Conservation (phyloP, 2,329 filamentous ascomycete genomes). For the Alternaria brassicae region DNA sequence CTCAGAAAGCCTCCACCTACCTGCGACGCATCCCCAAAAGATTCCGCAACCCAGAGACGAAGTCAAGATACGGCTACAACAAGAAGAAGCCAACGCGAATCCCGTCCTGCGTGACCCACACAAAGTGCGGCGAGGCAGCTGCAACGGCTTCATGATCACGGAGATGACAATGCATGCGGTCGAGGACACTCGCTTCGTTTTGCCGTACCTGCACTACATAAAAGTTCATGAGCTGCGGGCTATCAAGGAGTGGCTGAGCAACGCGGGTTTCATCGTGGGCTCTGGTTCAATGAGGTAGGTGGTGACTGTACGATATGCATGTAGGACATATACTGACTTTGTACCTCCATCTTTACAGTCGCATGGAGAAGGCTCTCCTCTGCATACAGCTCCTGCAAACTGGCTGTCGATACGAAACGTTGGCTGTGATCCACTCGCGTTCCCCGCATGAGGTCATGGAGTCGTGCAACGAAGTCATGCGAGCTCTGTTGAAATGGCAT, state of each 20-base stretch:
- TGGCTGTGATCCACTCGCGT: constrained; percentile 40
- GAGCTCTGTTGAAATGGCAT: constrained; percentile 34
- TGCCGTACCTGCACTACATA: constrained; percentile 32
- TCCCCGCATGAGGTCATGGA: constrained; percentile 32
- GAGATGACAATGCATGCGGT: constrained; percentile 30
- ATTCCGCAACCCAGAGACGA: constrained; percentile 14
- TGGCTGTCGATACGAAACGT: constrained; percentile 34
- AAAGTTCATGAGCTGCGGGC: constrained; percentile 37
- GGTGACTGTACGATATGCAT: not conserved
- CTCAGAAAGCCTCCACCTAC: not conserved
- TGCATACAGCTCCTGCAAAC: constrained; percentile 36
- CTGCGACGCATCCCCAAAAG: constrained; percentile 10
- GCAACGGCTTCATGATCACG: constrained; percentile 23
- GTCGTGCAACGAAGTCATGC: constrained; percentile 37
- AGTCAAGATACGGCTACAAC: constrained; percentile 21
- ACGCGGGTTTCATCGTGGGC: constrained; percentile 19
- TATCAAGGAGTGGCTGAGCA: constrained; percentile 29
- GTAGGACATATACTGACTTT: not conserved
- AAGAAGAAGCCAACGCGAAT: constrained; percentile 22
- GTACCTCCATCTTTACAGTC: not conserved
- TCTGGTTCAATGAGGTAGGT: constrained; percentile 21
- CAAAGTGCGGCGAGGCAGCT: constrained; percentile 30
- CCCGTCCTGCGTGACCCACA: constrained; percentile 21
- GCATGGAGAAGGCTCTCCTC: constrained; percentile 39
- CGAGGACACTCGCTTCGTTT: constrained; percentile 21